A percentile compares a stretch with the other conserved stretches of the same genome.
Conservation (phyloP, 2,329 filamentous ascomycete species). For the Calonectria crousiana region DNA sequence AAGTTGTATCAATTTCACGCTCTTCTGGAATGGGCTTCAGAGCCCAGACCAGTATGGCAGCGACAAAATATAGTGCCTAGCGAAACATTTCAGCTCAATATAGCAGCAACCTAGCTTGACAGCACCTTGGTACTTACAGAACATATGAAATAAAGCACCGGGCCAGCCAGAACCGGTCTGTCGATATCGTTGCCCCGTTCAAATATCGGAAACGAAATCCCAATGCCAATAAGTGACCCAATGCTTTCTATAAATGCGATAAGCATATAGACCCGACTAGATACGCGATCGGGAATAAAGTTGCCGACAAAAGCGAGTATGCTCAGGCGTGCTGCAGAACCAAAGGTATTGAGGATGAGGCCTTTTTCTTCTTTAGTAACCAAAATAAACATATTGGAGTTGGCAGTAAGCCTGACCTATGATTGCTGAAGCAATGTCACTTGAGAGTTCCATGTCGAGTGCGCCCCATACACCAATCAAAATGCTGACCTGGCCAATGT, state of each 20-base stretch:
- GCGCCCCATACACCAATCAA: background rate
- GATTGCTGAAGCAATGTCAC: background rate
- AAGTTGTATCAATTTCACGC: background rate
- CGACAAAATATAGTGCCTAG: background rate
- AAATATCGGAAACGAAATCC: background rate
- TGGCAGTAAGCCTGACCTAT: background rate
- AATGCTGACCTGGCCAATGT: background rate
- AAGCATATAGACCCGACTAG: background rate
- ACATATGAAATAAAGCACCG: background rate
- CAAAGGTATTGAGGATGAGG: background rate
- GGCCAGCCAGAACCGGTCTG: background rate
- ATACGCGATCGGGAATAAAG: background rate
- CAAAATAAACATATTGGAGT: background rate
- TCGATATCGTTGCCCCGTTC: no score
- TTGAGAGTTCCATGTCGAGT: background rate
- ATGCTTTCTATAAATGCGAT: background rate
- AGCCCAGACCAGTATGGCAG: background rate
- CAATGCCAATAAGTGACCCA: background rate
- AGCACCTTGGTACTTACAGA: background rate
- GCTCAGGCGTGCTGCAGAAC: background rate
- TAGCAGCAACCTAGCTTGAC: no score
- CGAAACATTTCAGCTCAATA: background rate
- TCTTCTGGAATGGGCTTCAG: background rate
- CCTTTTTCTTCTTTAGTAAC: background rate
- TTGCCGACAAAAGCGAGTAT: background rate